Base-by-base conservation (phyloP, 2,329 filamentous ascomycete genomes). In the Huntiella bhutanensis region DNA sequence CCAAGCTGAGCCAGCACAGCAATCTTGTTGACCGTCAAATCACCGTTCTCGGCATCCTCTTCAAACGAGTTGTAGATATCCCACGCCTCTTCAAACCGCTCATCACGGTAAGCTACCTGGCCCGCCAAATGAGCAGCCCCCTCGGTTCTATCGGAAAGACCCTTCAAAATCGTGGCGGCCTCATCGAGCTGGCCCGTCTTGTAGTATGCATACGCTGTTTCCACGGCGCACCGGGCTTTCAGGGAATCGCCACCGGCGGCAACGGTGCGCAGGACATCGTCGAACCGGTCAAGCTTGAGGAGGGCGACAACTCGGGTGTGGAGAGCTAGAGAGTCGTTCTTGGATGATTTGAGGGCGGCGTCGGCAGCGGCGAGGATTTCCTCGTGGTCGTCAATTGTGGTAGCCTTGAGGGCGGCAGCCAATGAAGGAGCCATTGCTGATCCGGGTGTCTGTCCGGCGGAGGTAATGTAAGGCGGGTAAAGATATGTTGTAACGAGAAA, bases 201-300 rank as follows among this genome's bases (percentile, higher is more conserved):
- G 64, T 91, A 92, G 15, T 87, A 69, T n/a, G 81, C 79, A 64
- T 92, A 92, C 2, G 80, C 74, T 58, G 78, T 78, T 60, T 87
- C 83, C 38, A 87, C 67, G 12, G 63, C 56, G 53, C 78, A 82
- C 48, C 63, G 62, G 35, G 71, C 64, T 57, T 77, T 73, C 48
- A 87, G 62, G 52, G 64, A 66, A 49, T 71, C 65, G 42, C 76
- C 75, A 13, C 68, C 75, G 33, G 77, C 73, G 50, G 77, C 71
- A 49, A 88, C 70, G 47, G 75, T 70, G 49, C 75, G 74, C 41
- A 85, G 65, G 40, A 81, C 82, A 59, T 91, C 83, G 48, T 82
- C 74, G 60, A 80, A 91, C 49, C 82, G 80, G 61, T 91, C 84
- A 54, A 91, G 73, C 59, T 86, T 85, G 52, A 91, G 68, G 15